These are phyloP conservation scores for Gynandropsis gynandra DNA, from an alignment of 345 rosid genomes.

Conservation along the genomic window DNA sequence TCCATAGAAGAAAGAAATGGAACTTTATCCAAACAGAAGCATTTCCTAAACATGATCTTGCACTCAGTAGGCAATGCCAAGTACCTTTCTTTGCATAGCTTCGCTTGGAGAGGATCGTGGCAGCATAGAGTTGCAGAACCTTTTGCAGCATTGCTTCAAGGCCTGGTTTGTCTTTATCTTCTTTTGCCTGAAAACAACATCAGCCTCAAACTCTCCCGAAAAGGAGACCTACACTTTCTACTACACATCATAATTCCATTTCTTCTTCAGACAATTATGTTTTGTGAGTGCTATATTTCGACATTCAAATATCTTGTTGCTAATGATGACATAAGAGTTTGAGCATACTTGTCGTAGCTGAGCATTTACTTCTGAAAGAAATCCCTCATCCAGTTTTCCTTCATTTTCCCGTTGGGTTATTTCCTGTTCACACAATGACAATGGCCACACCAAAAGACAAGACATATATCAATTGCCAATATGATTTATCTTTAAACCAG, in stretches of 20 bases:
- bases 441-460: neutral
- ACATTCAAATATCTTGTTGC: no score
- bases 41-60: neutral
- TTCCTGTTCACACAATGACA: conserved; percentile 34
- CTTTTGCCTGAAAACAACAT: conserved; percentile 59
- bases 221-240: conserved; percentile 1
- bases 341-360: conserved; percentile 71
- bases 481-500: no score
- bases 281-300: neutral
- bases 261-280: neutral
- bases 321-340: neutral
- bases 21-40: conserved; percentile 1
- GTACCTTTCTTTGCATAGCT: conserved; percentile 91
- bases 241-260: neutral
- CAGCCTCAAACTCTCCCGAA: conserved; percentile 21
- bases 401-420: conserved; percentile 61
- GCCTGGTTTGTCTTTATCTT: conserved; percentile 87
- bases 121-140: conserved; percentile 85
- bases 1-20: no score
- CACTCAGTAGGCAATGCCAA: neutral
- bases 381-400: conserved; percentile 86
- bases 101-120: conserved; percentile 67
- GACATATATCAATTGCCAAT: conserved; percentile 2
- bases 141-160: conserved; percentile 88
- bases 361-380: conserved; percentile 87